Percentiles rank a stretch among this genome's conserved stretches.
Evolutionary conservation across 257 asterid genomes (phyloP).

Genomic region (Lycium ferocissimum): DNA sequence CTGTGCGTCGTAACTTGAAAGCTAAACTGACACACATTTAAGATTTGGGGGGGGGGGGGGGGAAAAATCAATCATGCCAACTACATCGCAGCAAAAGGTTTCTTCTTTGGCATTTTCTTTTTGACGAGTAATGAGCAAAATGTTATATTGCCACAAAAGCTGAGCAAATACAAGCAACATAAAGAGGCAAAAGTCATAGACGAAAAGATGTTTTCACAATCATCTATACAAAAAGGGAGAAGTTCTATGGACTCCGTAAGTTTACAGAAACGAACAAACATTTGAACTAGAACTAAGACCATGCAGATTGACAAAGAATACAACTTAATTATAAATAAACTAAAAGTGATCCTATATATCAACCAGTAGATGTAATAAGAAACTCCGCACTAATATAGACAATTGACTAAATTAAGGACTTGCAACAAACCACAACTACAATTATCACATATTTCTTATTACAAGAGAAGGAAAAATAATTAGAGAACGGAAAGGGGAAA

Average conservation of each 20-base stretch:
- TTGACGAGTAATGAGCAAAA: not conserved
- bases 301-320: not conserved
- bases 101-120: not conserved
- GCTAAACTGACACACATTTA: not conserved
- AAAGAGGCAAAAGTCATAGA: not conserved
- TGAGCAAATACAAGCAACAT: not conserved
- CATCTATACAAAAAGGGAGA: not conserved
- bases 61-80: not conserved
- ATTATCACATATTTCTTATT: not conserved
- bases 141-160: not conserved
- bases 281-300: not conserved
- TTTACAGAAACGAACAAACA: not conserved
- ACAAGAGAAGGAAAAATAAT: not conserved
- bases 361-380: not conserved
- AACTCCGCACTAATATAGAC: not conserved
- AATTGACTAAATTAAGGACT: not conserved
- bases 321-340: not conserved
- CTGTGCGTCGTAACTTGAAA: not conserved
- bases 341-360: not conserved
- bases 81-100: not conserved
- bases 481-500: not conserved
- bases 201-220: not conserved
- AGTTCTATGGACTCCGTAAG: not conserved
- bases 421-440: not conserved
- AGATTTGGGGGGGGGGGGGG: not conserved